Percentiles rank a stretch among this genome's conserved stretches.
Evolutionary conservation across 208 protist species (phyloP).

Genomic region (Trypanosoma melophagium): DNA sequence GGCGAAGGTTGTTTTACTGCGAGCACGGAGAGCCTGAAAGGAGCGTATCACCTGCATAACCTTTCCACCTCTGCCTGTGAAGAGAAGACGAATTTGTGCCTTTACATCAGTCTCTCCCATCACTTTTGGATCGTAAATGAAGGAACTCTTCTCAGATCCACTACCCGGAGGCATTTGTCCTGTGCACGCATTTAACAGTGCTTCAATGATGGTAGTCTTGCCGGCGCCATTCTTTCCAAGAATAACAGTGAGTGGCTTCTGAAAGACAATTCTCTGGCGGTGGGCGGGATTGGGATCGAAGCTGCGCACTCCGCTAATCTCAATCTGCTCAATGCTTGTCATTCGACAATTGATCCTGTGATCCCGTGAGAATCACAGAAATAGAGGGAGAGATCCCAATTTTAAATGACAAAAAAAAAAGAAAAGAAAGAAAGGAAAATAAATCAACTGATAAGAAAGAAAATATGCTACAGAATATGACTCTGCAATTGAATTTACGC

Average conservation of each 20-base stretch:
- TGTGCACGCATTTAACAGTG: slow-evolving; percentile 96
- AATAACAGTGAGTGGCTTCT: slow-evolving; percentile 98
- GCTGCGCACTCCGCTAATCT: slow-evolving; percentile 96
- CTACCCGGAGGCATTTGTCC: slow-evolving; percentile 96
- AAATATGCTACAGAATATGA: too few species aligned
- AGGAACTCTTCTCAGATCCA: slow-evolving; percentile 90
- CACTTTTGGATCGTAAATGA: slow-evolving; percentile 98
- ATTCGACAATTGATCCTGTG: slow-evolving; percentile 42
- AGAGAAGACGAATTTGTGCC: slow-evolving; percentile 96
- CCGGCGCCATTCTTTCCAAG: slow-evolving; percentile 97
- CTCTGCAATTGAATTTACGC: too few species aligned
- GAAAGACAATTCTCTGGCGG: slow-evolving; percentile 94
- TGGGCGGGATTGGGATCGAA: slow-evolving; percentile 91
- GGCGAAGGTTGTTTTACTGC: slow-evolving; percentile 88
- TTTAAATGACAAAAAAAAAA: too few species aligned
- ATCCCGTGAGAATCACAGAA: background rate
- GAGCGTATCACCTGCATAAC: slow-evolving; percentile 90
- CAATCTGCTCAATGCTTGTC: slow-evolving; percentile 96
- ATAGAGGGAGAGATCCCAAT: background rate
- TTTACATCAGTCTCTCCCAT: slow-evolving; percentile 95
- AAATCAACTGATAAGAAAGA: too few species aligned
- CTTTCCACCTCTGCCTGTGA: slow-evolving; percentile 81
- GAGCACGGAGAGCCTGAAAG: slow-evolving; percentile 89
- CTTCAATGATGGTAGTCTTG: slow-evolving; percentile 99
- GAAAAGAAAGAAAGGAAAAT: too few species aligned